Conservation (phyloP, 1,284 basidiomycete genomes). For the Malassezia furfur region DNA sequence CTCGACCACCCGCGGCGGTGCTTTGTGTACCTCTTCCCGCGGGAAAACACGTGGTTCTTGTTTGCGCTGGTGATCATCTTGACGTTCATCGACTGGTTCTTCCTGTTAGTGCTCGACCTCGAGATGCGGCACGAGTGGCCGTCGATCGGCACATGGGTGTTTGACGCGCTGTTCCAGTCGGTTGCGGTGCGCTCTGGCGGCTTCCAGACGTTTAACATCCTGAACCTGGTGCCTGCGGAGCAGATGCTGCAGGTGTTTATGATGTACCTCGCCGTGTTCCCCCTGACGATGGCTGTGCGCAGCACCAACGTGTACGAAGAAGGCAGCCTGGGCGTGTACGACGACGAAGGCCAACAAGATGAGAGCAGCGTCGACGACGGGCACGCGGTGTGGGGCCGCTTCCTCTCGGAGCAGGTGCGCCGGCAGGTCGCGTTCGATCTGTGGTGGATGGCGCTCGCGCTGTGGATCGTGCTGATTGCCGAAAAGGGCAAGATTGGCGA, state of each 20-base stretch:
- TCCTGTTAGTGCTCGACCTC: conserved; percentile 71
- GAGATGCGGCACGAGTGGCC: not conserved
- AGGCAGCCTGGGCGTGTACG: conserved; percentile 48
- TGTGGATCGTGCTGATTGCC: conserved; percentile 47
- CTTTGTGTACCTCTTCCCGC: conserved; percentile 88
- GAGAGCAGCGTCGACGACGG: not conserved
- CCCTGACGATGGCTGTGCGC: conserved; percentile 64
- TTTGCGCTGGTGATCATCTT: conserved; percentile 62
- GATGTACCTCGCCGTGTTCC: conserved; percentile 57
- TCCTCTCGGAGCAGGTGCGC: conserved; percentile 70
- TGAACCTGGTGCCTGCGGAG: conserved; percentile 67
- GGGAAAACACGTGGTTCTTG: conserved; percentile 82
- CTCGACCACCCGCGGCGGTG: conserved; percentile 87
- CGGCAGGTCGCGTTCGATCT: conserved; percentile 68
- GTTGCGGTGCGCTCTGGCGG: conserved; percentile 75
- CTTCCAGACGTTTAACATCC: conserved; percentile 65
- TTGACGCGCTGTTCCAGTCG: conserved; percentile 50
- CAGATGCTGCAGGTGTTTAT: conserved; percentile 64
- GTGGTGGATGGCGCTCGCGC: conserved; percentile 47
- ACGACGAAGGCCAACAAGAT: not conserved
- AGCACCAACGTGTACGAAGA: conserved; percentile 97
- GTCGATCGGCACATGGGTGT: conserved; percentile 55
- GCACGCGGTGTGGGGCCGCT: conserved; percentile 60
- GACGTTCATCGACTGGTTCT: conserved; percentile 65
- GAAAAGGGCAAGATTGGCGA: conserved; percentile 41